A percentile compares a stretch with the other conserved stretches of the same genome.
phyloP scores from a whole-genome alignment of 495 filamentous ascomycete species.

The Tuber calosporum region DNA sequence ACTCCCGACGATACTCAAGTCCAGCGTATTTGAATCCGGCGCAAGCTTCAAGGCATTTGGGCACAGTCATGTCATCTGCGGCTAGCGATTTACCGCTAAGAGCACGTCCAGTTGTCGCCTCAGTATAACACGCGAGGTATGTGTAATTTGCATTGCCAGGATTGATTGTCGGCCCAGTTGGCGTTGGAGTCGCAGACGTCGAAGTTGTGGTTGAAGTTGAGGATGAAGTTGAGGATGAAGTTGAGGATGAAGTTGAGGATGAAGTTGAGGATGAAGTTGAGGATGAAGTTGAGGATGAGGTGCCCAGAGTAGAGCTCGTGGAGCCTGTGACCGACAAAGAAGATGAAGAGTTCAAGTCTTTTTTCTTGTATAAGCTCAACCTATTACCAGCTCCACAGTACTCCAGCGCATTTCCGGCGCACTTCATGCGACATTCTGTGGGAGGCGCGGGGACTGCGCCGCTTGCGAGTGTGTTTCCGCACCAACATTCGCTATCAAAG shows the following conservation, averaged over 20 bases:
- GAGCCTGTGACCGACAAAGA: not conserved
- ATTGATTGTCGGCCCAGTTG: constrained; percentile 28
- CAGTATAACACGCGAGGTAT: constrained; percentile 42
- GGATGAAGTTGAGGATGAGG: too few relatives aligned
- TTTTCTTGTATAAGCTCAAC: constrained; percentile 6
- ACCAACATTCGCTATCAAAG: constrained; percentile 8
- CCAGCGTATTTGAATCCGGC: constrained; percentile 42
- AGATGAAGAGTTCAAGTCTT: not conserved
- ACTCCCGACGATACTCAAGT: constrained; percentile 37
- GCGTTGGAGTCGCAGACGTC: constrained; percentile 10
- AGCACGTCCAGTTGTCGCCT: constrained; percentile 37
- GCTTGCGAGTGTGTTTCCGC: constrained; percentile 6
- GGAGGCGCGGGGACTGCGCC: not conserved
- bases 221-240: too few relatives aligned
- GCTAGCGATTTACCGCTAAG: constrained; percentile 24
- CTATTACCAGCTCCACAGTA: constrained; percentile 3
- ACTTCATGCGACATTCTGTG: constrained; percentile 5
- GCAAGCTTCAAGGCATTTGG: constrained; percentile 41
- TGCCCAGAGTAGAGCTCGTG: not conserved
- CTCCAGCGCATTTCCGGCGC: constrained; percentile 6
- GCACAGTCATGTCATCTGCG: constrained; percentile 23
- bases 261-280: too few relatives aligned
- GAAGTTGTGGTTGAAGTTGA: too few relatives aligned
- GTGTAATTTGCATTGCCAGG: constrained; percentile 31
- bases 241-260: too few relatives aligned